A percentile compares a stretch with the other conserved stretches of the same genome.
These are phyloP conservation scores for Trichoderma brevicompactum DNA, from an alignment of 2,329 filamentous ascomycete species.

Conservation along the genomic window DNA sequence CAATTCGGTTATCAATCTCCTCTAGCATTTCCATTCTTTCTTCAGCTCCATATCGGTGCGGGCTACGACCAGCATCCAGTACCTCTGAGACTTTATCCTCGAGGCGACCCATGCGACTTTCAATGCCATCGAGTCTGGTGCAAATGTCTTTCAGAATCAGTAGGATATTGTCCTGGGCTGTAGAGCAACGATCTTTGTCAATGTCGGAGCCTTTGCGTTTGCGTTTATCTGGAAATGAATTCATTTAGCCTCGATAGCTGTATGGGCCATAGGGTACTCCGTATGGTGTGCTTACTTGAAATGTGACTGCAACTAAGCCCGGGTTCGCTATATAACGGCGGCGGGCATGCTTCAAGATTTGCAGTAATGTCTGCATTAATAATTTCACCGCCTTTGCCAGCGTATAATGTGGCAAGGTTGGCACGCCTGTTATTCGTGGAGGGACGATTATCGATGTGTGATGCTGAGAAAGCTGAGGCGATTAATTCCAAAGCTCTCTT, in stretches of 20 bases:
- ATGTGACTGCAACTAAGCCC: neutral
- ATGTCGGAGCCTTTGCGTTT: neutral
- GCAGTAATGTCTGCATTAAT: neutral
- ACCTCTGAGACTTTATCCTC: conserved; percentile 9
- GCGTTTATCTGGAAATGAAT: neutral
- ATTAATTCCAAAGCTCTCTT: neutral
- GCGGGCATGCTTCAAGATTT: neutral
- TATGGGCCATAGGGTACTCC: no score
- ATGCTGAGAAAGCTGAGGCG: neutral
- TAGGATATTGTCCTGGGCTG: neutral
- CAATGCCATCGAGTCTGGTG: neutral
- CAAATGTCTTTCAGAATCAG: neutral
- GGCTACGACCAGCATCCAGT: neutral
- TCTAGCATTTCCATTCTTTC: neutral
- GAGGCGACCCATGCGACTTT: neutral
- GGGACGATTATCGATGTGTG: neutral
- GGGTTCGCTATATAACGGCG: neutral
- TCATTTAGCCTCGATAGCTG: neutral
- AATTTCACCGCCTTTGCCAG: conserved; percentile 5
- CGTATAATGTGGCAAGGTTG: neutral
- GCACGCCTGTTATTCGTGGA: neutral
- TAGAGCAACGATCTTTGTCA: neutral
- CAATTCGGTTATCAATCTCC: conserved; percentile 7
- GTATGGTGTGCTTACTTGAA: conserved; percentile 2
- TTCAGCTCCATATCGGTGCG: neutral